Evolutionary conservation across 305 asterid genomes (phyloP).

Genomic region (Salvia sclarea): DNA sequence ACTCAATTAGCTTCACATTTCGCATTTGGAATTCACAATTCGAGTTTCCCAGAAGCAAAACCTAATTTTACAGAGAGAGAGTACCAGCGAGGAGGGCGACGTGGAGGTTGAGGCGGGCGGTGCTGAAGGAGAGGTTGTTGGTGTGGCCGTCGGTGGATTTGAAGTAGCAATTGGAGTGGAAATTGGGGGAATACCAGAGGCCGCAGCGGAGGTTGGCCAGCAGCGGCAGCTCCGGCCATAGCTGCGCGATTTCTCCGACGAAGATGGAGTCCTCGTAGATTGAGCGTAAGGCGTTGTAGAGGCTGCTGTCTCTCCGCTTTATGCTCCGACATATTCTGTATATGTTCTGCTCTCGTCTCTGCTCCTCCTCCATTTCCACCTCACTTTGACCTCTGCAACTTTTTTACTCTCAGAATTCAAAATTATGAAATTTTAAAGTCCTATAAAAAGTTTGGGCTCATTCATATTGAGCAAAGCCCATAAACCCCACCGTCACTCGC

Average conservation of each 20-base stretch:
- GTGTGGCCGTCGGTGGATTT: conserved; percentile 99
- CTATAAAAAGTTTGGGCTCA: background rate
- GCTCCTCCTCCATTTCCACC: conserved; percentile 28
- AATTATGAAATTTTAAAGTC: background rate
- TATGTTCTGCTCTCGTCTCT: conserved; percentile 42
- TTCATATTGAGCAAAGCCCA: background rate
- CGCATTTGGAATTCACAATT: background rate
- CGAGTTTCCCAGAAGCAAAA: background rate
- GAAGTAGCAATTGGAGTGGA: conserved; percentile 76
- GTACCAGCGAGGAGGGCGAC: conserved; percentile 87
- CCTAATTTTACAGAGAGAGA: background rate
- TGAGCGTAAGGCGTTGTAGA: conserved; percentile 90
- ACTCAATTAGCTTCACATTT: background rate
- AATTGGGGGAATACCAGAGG: conserved; percentile 75
- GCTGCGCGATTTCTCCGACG: conserved; percentile 81
- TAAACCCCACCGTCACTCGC: too few relatives aligned
- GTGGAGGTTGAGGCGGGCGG: conserved; percentile 90
- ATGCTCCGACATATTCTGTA: conserved; percentile 71
- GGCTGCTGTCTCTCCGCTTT: conserved; percentile 65
- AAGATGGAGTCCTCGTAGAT: conserved; percentile 91
- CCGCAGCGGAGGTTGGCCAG: conserved; percentile 95
- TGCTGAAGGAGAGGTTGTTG: conserved; percentile 82
- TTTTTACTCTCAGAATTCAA: background rate
- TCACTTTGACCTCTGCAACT: too few relatives aligned
- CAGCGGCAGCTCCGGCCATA: conserved; percentile 91